Conservation (phyloP, 192 early-diverging fungal species). For the Umbelopsis sp. region DNA sequence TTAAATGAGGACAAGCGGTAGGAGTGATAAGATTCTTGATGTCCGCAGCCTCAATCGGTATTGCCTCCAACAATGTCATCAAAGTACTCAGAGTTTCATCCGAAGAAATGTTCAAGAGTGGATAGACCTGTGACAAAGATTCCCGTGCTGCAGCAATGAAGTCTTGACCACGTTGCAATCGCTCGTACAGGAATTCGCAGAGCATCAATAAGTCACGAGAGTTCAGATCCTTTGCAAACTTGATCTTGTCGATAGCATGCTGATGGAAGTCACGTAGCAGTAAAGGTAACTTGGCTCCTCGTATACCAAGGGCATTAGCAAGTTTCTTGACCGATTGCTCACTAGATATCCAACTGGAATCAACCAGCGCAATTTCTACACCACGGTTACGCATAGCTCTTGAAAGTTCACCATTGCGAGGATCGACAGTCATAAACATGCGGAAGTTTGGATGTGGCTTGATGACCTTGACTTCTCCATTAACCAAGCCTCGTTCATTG, state of each 20-base stretch:
- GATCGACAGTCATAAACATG: constrained; percentile 96
- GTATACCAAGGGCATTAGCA: constrained; percentile 48
- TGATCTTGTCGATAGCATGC: constrained; percentile 31
- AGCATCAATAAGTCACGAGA: constrained; percentile 51
- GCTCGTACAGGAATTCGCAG: constrained; percentile 45
- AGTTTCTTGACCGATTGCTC: constrained; percentile 49
- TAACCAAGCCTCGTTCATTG: constrained; percentile 87
- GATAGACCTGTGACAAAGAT: constrained; percentile 48
- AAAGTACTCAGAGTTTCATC: constrained; percentile 7
- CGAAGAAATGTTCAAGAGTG: constrained; percentile 34
- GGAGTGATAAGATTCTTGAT: constrained; percentile 33
- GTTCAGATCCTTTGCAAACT: constrained; percentile 37
- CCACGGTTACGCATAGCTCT: constrained; percentile 98
- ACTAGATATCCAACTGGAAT: constrained; percentile 52
- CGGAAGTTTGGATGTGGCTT: constrained; percentile 88
- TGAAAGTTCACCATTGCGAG: constrained; percentile 89
- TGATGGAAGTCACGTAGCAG: constrained; percentile 46
- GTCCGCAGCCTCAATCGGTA: background rate
- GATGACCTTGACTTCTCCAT: constrained; percentile 77
- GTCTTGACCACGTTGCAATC: constrained; percentile 53
- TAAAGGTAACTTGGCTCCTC: constrained; percentile 38
- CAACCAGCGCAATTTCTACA: constrained; percentile 82
- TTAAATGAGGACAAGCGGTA: constrained; percentile 46
- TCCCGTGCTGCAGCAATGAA: constrained; percentile 42
- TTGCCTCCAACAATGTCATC: background rate